Evolutionary conservation across 495 filamentous ascomycete species (phyloP).

Genomic region (Letharia columbiana): DNA sequence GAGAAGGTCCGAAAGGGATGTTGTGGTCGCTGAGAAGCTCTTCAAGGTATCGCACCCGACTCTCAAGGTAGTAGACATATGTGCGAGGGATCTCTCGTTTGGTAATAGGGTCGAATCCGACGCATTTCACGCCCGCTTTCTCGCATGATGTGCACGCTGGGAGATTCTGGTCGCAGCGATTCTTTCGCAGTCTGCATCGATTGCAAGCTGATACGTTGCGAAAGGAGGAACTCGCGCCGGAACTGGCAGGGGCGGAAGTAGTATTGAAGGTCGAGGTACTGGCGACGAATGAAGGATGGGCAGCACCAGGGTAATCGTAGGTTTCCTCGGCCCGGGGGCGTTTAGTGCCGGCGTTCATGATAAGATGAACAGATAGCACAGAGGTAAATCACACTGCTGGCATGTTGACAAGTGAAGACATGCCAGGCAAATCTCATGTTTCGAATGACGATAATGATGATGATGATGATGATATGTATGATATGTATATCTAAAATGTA

Average conservation of each 20-base stretch:
- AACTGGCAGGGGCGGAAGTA: conserved; percentile 24
- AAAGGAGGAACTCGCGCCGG: conserved; percentile 52
- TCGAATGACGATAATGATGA: no score
- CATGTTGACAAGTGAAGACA: neutral
- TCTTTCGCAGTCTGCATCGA: conserved; percentile 84
- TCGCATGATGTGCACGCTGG: conserved; percentile 85
- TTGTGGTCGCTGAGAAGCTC: conserved; percentile 59
- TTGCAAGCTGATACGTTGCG: conserved; percentile 95
- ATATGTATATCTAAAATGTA: neutral
- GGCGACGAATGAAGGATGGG: neutral
- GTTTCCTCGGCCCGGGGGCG: conserved; percentile 17
- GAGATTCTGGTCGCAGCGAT: conserved; percentile 85
- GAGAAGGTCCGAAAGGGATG: conserved; percentile 63
- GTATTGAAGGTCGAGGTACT: conserved; percentile 1
- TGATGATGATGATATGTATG: no score
- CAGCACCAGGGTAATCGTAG: neutral
- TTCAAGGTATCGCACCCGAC: conserved; percentile 74
- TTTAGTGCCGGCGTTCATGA: conserved; percentile 23
- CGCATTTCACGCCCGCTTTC: conserved; percentile 80
- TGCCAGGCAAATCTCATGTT: neutral
- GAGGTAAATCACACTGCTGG: neutral
- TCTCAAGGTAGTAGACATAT: conserved; percentile 92
- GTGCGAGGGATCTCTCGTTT: conserved; percentile 90
- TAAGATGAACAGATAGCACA: neutral
- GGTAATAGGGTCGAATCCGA: conserved; percentile 92